Evolutionary conservation across 805 yeast genomes (phyloP), one percentile per base, ranked within the genome.

Genomic region (Yarrowia keelungensis): DNA sequence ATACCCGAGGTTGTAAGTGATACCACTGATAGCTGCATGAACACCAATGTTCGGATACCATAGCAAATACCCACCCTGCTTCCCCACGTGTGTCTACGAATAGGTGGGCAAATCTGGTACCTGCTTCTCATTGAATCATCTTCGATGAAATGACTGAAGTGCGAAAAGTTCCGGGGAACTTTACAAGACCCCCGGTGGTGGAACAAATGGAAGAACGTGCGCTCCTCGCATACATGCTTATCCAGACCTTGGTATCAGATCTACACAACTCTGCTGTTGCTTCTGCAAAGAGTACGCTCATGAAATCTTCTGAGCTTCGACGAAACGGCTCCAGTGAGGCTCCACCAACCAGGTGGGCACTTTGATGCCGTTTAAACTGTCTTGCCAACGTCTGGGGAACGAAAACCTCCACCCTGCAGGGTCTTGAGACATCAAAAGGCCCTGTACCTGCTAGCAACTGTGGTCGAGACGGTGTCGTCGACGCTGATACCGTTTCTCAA

Each of bases 151-250:
- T n/a, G 26, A 36, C 26, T 19, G 3, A 14, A 16, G 56, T 10
- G 43, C 26, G 43, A 38, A 50, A 53, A 53, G 43, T 36, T 53
- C 58, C 58, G 58, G 43, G 58, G 58, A 53, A 53, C 58, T 53
- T 38, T 53, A 38, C 58, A 2, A 38, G 8, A 11, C 3, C 16
- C 12, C 3, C 50, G 9, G 36, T 15, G 51, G 36, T 26, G 15
- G 51, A 47, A 14, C 15, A 35, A 32, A 9, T 8, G 15, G 19
- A 50, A 35, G 54, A 35, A 50, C 39, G 19, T 35, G 39, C 22
- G 38, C 14, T 8, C 53, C 42, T 53, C 58, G 58, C 41, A 50
- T 35, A 11, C 41, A 35, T 35, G 56, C 56, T 35, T 50, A 19
- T 46, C 50, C 35, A 11, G 36, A 15, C 3, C 10, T 47, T 26